These are phyloP conservation scores for Neurospora sp. DNA, from an alignment of 495 filamentous ascomycete genomes.

Conservation along the genomic window DNA sequence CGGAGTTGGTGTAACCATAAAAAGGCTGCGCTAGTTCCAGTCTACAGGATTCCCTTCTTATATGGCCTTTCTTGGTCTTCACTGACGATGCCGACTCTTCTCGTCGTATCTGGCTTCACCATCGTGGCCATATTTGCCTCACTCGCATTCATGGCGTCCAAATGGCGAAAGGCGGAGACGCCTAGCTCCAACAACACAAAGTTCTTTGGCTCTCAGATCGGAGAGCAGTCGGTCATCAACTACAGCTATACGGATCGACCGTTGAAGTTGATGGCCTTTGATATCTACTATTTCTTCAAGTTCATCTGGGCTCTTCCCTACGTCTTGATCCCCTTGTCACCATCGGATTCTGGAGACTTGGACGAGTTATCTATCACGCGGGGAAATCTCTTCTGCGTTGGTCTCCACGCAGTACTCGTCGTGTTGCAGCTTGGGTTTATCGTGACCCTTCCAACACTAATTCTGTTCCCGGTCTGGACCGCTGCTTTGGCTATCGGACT, in stretches of 20 bases:
- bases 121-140: conserved; percentile 3
- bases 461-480: conserved; percentile 45
- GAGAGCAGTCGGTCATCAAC: conserved; percentile 36
- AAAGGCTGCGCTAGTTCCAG: neutral
- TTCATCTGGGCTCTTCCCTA: conserved; percentile 41
- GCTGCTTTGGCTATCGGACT: conserved; percentile 21
- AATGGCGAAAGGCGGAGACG: conserved; percentile 3
- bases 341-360: conserved; percentile 39
- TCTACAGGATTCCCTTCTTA: neutral
- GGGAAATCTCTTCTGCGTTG: conserved; percentile 40
- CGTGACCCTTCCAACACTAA: conserved; percentile 35
- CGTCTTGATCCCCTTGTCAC: conserved; percentile 42
- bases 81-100: conserved; percentile 1
- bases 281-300: conserved; percentile 43
- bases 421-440: conserved; percentile 42
- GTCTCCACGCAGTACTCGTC: conserved; percentile 40
- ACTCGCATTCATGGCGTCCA: conserved; percentile 7
- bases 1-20: neutral
- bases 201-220: conserved; percentile 45
- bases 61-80: neutral
- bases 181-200: conserved; percentile 6
- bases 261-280: conserved; percentile 41
- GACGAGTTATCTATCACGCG: conserved; percentile 48
- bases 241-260: conserved; percentile 54
- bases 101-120: conserved; percentile 3